Base-by-base conservation (phyloP, 306 rosid species). In the Prunus mume region DNA sequence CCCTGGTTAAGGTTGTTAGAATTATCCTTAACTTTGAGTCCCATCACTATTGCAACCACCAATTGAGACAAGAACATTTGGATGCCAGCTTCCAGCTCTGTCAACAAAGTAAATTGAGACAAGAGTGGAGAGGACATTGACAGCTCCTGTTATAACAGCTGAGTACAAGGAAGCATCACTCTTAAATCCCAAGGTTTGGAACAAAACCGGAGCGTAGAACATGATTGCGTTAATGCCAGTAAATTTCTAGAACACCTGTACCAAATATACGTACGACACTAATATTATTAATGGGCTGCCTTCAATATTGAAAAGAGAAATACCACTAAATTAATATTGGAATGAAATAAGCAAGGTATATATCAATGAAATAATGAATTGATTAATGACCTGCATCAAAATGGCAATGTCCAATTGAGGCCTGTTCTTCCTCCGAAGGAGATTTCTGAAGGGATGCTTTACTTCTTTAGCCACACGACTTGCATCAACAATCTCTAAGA, bases 141-240 rank as follows among this genome's bases (percentile, higher is more conserved):
- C 90, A 1, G 90, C 92, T 27, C 97, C 93, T 0, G 89, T 90
- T 17, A 93, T 89, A 52, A 87, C 93, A 12, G 97, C 80, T 1
- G 91, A 93, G 86, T 89, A 91, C 3, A 93, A 89, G 19, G 97
- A 76, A 58, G 93, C 97, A 46, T 89, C 93, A 17, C 6, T 70
- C 25, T 76, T 81, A 68, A 91, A 91, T 17, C 98, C 97, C 9
- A 93, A 1, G 0, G 97, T 90, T 81, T 28, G 73, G 80, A 93
- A 93, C 9, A 93, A 49, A 14, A 93, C 97, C 0, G 97, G 98
- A 4, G 96, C 93, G 32, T 91, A 93, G 75, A 93, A 91, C 97
- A 91, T 91, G 62, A 93, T 91, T 0, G 97, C 98, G 6, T 93
- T 93, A 81, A 93, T 93, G 17, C 98, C 96, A 0, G 96, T 94